phyloP scores from a whole-genome alignment of 208 protist genomes.

The Trichomonas gallinae region DNA sequence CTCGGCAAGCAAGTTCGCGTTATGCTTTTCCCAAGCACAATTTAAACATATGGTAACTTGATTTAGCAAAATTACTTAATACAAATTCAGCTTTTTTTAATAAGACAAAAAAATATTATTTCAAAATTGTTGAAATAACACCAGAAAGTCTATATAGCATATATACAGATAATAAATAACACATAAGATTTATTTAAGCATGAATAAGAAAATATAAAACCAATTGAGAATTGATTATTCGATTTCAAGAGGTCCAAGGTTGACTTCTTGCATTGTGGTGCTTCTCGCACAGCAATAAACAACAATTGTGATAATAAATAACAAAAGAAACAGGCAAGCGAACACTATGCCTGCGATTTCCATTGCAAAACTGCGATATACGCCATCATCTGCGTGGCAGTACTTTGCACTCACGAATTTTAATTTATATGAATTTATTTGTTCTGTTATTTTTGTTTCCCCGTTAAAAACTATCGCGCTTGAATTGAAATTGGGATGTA shows the following conservation, averaged over 20 bases:
- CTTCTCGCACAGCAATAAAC: not conserved
- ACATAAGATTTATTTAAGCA: not conserved
- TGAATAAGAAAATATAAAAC: not conserved
- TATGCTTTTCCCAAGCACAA: slow-evolving; percentile 15
- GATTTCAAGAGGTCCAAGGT: not conserved
- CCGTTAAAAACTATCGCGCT: too few relatives aligned
- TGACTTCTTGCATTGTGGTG: not conserved
- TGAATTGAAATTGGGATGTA: too few relatives aligned
- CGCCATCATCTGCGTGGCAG: not conserved
- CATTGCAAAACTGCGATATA: not conserved
- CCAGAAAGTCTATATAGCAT: not conserved
- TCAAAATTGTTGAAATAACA: not conserved
- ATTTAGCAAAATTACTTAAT: not conserved
- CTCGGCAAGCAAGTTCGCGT: not conserved
- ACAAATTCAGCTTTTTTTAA: not conserved
- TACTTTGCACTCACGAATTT: not conserved
- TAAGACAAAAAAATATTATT: not conserved
- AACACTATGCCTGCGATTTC: not conserved
- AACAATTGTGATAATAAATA: not conserved
- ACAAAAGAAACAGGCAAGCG: not conserved
- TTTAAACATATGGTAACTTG: slow-evolving; percentile 17
- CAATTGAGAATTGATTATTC: not conserved
- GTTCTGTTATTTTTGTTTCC: not conserved
- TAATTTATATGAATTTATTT: not conserved
- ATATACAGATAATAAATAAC: not conserved